Evolutionary conservation across 805 yeast genomes (phyloP), one percentile per base, ranked within the genome.

Genomic region (Dipodascus geniculatus): DNA sequence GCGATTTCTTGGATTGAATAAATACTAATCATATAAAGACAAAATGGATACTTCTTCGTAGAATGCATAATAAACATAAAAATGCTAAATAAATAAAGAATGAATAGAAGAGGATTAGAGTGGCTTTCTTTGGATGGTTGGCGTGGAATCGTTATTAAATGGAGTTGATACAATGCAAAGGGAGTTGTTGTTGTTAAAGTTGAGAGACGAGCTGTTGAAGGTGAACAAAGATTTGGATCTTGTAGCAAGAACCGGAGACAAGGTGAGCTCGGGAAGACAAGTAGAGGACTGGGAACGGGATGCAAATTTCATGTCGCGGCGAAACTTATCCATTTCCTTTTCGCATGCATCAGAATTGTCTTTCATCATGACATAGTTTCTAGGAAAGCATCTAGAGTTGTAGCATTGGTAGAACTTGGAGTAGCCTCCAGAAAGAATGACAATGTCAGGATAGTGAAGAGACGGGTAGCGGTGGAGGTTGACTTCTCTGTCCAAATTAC

Each of bases 401-500:
- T 74, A 80, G 28, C 68, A 66, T 50, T 81, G 82, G 67, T 74
- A 90, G 63, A 90, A 93, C 42, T 74, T 73, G 65, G 83, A 82
- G 73, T 93, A 93, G 11, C 99, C 99, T 24, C 98, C 98, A 58
- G 88, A 86, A 48, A 93, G 73, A 33, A 93, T 81, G 38, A 87
- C 81, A 48, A 93, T 81, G 69, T 93, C 96, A 1, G 99, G 99
- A 65, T 84, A 93, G 58, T 78, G 79, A 54, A 93, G 73, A 56
- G 77, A 72, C 0, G 99, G 99, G 68, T 93, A 93, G 56, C 77
- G 74, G 54, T 83, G 81, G 57, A 80, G 74, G 66, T 90, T 89
- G 52, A 80, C 60, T 42, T 77, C 76, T 57, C 99, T 78, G 70
- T 93, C 99, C 60, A 85, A 78, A 56, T 83, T 83, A 57, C 99